Evolutionary conservation across 306 rosid species (phyloP).

Genomic region (apple (Malus domestica)): DNA sequence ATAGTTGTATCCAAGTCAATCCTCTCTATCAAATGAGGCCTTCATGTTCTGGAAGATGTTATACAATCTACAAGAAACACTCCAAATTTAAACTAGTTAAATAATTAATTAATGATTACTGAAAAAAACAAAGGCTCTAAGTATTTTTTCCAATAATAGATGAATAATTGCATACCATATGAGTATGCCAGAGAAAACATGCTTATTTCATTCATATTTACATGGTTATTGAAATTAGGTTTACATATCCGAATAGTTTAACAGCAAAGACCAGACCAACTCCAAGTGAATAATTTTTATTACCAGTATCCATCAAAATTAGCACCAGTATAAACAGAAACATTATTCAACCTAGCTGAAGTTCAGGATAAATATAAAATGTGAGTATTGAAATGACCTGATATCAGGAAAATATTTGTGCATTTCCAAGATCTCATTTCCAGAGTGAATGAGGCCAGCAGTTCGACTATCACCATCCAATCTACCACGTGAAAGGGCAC

Average conservation of each 20-base stretch:
- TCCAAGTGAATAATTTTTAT: neutral
- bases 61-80: neutral
- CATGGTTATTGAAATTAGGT: neutral
- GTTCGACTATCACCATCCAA: constrained; percentile 90
- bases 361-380: neutral
- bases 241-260: neutral
- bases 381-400: constrained; percentile 42
- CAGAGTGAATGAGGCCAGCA: constrained; percentile 82
- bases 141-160: neutral
- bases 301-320: neutral
- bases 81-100: neutral
- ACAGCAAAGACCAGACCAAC: neutral
- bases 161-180: neutral
- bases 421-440: constrained; percentile 83
- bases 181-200: neutral
- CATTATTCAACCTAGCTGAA: neutral
- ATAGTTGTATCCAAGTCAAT: too few species aligned
- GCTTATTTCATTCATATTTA: neutral
- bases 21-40: too few species aligned
- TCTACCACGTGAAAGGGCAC: constrained; percentile 87
- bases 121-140: neutral
- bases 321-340: neutral
- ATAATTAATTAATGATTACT: neutral
- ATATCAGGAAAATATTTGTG: constrained; percentile 60
- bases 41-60: neutral